Evolutionary conservation across 1,284 basidiomycete genomes (phyloP).

Genomic region (Cerrena zonata): DNA sequence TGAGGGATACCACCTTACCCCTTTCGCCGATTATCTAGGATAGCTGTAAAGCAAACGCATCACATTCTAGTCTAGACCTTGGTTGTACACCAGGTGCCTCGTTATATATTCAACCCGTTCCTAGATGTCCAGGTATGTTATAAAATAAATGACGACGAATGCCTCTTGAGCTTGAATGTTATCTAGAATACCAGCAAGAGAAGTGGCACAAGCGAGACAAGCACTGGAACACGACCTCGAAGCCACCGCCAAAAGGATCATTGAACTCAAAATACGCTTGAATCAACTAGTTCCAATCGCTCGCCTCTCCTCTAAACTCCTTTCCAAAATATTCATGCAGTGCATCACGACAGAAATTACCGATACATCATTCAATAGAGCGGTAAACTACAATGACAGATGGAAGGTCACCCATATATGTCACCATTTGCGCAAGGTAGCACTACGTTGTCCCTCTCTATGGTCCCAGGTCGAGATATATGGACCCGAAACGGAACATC

Average conservation of each 20-base stretch:
- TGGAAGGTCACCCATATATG: constrained; percentile 9
- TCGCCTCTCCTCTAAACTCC: constrained; percentile 1
- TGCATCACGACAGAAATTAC: neutral
- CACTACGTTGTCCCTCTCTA: constrained; percentile 6
- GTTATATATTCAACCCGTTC: no score
- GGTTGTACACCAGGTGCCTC: no score
- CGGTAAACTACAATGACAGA: neutral
- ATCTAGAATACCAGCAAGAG: no score
- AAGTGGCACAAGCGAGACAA: neutral
- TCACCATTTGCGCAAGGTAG: constrained; percentile 9
- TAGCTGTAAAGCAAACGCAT: no score
- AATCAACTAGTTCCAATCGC: neutral
- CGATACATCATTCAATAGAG: no score
- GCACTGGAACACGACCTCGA: neutral
- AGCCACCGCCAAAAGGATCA: neutral
- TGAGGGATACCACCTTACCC: no score
- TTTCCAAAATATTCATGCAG: neutral
- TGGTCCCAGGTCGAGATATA: constrained; percentile 5
- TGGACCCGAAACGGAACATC: neutral
- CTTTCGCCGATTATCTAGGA: no score
- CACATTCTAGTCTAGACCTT: no score
- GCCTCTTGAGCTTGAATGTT: no score
- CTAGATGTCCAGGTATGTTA: no score
- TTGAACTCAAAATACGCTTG: neutral
- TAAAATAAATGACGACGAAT: no score